Evolutionary conservation across 257 asterid genomes (phyloP), one percentile per base, ranked within the genome.

Genomic region (Rubia yunnanensis): DNA sequence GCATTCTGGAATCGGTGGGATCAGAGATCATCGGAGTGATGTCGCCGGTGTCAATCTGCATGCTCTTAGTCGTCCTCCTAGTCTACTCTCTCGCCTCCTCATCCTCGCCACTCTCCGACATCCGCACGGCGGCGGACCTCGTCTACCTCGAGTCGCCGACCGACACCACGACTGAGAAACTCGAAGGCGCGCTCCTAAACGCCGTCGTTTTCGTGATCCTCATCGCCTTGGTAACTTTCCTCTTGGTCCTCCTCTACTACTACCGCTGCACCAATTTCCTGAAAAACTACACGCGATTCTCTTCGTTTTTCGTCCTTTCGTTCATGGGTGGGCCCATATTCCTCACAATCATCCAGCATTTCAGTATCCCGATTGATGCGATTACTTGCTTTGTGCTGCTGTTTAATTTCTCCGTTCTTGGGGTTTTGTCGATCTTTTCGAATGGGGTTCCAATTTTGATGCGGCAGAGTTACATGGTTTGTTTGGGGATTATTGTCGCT

Each of bases 1-100:
- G 96, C 86, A 75, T 92, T 10, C 72, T 92, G 15, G 95, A 84
- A 31, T 72, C 87, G 1, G 78, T 89, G 69, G 99, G 99, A 30
- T 82, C 81, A 0, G 99, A 92, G 44, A 87, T 92, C 73, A 78
- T 86, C 35, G 95, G 87, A 64, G 94, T 92, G n/a, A 92, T 92
- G 97, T 78, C 96, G 3, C 97, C 99, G 0, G 99, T 92, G 50
- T 92, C 99, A 71, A 76, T 88, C 65, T 92, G 99, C 80, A 92
- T 92, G 99, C 71, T 89, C 56, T 84, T 89, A 30, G 99, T 92
- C 7, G 99, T 89, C 79, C 88, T 92, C 57, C 87, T 92, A 20
- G 90, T 92, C 77, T 86, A 85, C 82, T 70, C 92, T 36, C 85
- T 83, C 77, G 76, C 85, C 66, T 80, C 95, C 22, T 28, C 86